Base-by-base conservation (phyloP, 768 basidiomycete species). In the Fibroporia radiculosa region DNA sequence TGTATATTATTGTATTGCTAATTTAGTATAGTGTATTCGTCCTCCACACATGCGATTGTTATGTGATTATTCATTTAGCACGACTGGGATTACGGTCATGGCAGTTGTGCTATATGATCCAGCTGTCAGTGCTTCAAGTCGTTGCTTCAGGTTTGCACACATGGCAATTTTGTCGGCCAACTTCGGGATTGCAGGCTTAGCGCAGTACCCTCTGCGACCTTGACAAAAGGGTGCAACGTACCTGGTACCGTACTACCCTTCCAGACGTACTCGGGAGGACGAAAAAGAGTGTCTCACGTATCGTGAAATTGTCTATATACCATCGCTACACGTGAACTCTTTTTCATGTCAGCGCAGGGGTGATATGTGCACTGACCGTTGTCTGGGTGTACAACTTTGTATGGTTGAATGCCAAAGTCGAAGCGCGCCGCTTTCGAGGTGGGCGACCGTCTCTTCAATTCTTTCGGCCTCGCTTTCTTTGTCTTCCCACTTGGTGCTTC, bases 201-300 rank as follows among this genome's bases (percentile, higher is more conserved):
- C 34, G 16, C 18, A 10, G 20, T 20, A 39, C 18, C 12, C 8
- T 4, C 8, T n/a, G 20, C 4, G 4, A 10, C 13, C 29, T 14
- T 3, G n/a, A n/a, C n/a, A n/a, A n/a, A n/a, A n/a, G n/a, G n/a
- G 23, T 22, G 13, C 11, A 7, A 56, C 72, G 44, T 24, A 84
- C 87, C 66, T 86, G 83, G 53, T 83, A 81, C n/a, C 69, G 64
- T 11, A 79, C 77, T 0, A 90, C 84, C 6, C 77, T 69, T 0
- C 81, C 87, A 0, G 87, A 91, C 0, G 86, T 87, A 53, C 80
- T 83, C 0, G 86, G 84, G 25, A 84, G 71, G 2, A 82, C 80
- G 57, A 78, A 91, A 57, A 93, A 77, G 1, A 90, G 55, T 0
- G 85, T 88, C 56, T 84, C 83, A 19, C 45, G 35, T 6, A 59